These are phyloP conservation scores for Microbotryum violaceum DNA, from an alignment of 1,284 basidiomycete genomes.

Conservation along the genomic window DNA sequence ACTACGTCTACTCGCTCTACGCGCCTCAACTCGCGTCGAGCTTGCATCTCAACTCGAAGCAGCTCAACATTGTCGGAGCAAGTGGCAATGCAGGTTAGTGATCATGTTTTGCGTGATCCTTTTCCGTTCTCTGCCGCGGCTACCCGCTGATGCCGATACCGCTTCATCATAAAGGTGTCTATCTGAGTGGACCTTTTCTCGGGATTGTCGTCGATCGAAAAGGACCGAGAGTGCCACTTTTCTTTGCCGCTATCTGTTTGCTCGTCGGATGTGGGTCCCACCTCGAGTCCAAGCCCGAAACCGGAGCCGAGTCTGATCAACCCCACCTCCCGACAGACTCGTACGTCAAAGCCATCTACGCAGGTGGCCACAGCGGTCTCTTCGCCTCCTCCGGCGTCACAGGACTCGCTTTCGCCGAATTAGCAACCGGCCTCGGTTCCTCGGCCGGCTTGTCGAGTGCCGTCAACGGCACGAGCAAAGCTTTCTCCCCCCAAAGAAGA, in stretches of 20 bases:
- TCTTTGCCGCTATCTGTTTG: slow-evolving; percentile 12
- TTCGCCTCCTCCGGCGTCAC: slow-evolving; percentile 23
- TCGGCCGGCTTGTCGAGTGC: slow-evolving; percentile 6
- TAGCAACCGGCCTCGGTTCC: slow-evolving; percentile 19
- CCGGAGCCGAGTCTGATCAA: neutral
- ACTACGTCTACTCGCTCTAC: slow-evolving; percentile 26
- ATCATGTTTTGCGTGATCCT: too few species aligned
- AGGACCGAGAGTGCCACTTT: slow-evolving; percentile 21
- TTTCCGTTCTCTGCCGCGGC: neutral
- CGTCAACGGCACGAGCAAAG: slow-evolving; percentile 16
- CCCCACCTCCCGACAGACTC: slow-evolving; percentile 33
- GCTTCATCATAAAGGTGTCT: slow-evolving; percentile 14
- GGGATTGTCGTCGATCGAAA: slow-evolving; percentile 28
- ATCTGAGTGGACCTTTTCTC: slow-evolving; percentile 28
- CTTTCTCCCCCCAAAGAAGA: slow-evolving; percentile 22
- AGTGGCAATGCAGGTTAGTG: slow-evolving; percentile 40
- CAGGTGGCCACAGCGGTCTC: slow-evolving; percentile 39
- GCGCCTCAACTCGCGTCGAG: slow-evolving; percentile 40
- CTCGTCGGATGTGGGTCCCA: slow-evolving; percentile 26
- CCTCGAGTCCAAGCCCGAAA: neutral
- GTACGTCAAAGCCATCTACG: slow-evolving; percentile 39
- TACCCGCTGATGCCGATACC: too few species aligned
- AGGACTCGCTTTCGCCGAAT: slow-evolving; percentile 10
- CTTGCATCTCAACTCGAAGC: slow-evolving; percentile 39
- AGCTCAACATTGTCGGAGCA: slow-evolving; percentile 42